Conservation (phyloP, 1,139 yeast species). For the Saccharomyces pastorianus region DNA sequence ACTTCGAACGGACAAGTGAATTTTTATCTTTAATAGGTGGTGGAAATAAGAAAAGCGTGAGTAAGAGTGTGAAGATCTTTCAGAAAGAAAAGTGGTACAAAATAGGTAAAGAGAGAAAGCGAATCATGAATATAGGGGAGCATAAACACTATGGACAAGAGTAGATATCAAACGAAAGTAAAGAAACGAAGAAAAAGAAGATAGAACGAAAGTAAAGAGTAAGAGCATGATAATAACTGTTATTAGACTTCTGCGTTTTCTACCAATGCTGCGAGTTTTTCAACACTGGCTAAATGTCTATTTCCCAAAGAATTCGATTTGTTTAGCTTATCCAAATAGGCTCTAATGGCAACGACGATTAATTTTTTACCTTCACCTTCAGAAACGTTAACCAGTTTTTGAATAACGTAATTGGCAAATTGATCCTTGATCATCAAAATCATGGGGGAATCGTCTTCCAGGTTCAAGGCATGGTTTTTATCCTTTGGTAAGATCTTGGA, state of each 20-base stretch:
- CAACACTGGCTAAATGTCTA: slow-evolving; percentile 82
- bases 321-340: slow-evolving; percentile 36
- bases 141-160: slow-evolving; percentile 4
- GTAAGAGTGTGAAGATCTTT: slow-evolving; percentile 3
- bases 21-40: neutral
- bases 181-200: neutral
- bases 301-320: slow-evolving; percentile 28
- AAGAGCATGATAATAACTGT: neutral
- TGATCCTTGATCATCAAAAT: slow-evolving; percentile 95
- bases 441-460: slow-evolving; percentile 55
- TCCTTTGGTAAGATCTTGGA: slow-evolving; percentile 33
- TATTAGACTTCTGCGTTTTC: slow-evolving; percentile 24
- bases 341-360: slow-evolving; percentile 54
- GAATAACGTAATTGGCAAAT: slow-evolving; percentile 94
- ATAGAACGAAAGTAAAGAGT: neutral
- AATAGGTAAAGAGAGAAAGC: neutral
- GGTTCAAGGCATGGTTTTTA: slow-evolving; percentile 32
- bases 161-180: neutral
- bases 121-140: slow-evolving; percentile 3
- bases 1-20: neutral
- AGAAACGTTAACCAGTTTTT: slow-evolving; percentile 81
- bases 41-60: slow-evolving; percentile 4
- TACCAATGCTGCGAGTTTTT: slow-evolving; percentile 49
- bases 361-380: slow-evolving; percentile 56
- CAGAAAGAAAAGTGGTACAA: slow-evolving; percentile 5